Evolutionary conservation across 805 yeast species (phyloP).

Genomic region (Myxozyma melibiosi): DNA sequence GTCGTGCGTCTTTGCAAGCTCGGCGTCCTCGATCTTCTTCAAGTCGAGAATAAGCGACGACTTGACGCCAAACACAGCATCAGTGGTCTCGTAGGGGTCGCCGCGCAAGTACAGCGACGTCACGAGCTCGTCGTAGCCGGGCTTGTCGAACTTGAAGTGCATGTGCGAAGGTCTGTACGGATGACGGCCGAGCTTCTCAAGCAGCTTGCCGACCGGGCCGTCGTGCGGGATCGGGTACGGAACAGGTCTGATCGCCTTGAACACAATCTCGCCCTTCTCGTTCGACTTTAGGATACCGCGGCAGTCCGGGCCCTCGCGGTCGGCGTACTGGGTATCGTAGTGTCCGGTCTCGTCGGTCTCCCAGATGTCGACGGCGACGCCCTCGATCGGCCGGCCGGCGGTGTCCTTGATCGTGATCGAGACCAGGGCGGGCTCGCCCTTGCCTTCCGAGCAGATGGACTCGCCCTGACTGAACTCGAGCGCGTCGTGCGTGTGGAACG

Average conservation of each 20-base stretch:
- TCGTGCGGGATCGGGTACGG: conserved; percentile 48
- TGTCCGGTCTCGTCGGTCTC: conserved; percentile 46
- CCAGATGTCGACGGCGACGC: conserved; percentile 44
- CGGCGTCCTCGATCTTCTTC: conserved; percentile 15
- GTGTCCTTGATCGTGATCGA: conserved; percentile 40
- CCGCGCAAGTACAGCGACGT: conserved; percentile 43
- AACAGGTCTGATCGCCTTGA: conserved; percentile 43
- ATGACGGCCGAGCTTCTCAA: conserved; percentile 43
- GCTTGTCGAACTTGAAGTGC: conserved; percentile 40
- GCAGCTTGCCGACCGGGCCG: conserved; percentile 46
- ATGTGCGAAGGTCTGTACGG: conserved; percentile 46
- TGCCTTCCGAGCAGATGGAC: conserved; percentile 43
- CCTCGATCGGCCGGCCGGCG: conserved; percentile 41
- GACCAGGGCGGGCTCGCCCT: conserved; percentile 41
- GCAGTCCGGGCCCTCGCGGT: conserved; percentile 44
- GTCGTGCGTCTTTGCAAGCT: conserved; percentile 22
- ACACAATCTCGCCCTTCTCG: conserved; percentile 38
- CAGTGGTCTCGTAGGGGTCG: conserved; percentile 42
- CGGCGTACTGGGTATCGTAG: conserved; percentile 43
- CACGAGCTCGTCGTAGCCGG: conserved; percentile 41
- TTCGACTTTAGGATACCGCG: conserved; percentile 43
- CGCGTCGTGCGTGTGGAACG: conserved; percentile 44
- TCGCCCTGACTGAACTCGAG: conserved; percentile 41
- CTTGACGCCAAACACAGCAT: conserved; percentile 46
- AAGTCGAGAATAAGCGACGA: conserved; percentile 34